These are phyloP conservation scores for Monosporozyma aquatica DNA, from an alignment of 805 yeast genomes.

Conservation along the genomic window DNA sequence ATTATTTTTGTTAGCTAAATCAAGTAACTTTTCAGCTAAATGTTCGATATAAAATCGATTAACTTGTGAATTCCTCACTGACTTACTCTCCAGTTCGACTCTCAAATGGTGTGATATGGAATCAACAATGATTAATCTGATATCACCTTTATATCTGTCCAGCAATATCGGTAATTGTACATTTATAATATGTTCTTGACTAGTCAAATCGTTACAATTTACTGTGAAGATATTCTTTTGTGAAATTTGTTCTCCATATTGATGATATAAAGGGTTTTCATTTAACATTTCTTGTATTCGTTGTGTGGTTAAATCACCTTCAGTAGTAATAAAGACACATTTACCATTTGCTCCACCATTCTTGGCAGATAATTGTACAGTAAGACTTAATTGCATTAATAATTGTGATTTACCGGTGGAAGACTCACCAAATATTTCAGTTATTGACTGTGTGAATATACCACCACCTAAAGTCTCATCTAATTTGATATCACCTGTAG, in stretches of 20 bases:
- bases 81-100: conserved; percentile 42
- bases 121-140: conserved; percentile 62
- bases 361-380: conserved; percentile 43
- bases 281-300: conserved; percentile 46
- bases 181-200: conserved; percentile 61
- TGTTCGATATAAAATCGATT: conserved; percentile 37
- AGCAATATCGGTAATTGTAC: conserved; percentile 60
- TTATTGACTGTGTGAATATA: conserved; percentile 42
- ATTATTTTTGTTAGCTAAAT: conserved; percentile 38
- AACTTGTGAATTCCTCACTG: conserved; percentile 31
- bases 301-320: conserved; percentile 58
- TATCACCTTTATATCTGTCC: conserved; percentile 28
- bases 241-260: conserved; percentile 27
- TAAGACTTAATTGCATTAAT: conserved; percentile 52
- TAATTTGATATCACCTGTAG: conserved; percentile 44
- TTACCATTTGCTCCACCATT: conserved; percentile 42
- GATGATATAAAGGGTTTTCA: conserved; percentile 26
- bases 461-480: conserved; percentile 52
- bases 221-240: conserved; percentile 40
- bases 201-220: conserved; percentile 58
- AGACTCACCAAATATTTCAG: conserved; percentile 78
- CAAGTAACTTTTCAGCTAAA: conserved; percentile 40
- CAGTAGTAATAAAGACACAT: conserved; percentile 74
- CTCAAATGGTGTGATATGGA: conserved; percentile 77
- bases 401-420: conserved; percentile 84